Percentiles rank a stretch among this genome's conserved stretches.
These are phyloP conservation scores for Calonectria montana DNA, from an alignment of 2,329 filamentous ascomycete genomes.

Conservation along the genomic window DNA sequence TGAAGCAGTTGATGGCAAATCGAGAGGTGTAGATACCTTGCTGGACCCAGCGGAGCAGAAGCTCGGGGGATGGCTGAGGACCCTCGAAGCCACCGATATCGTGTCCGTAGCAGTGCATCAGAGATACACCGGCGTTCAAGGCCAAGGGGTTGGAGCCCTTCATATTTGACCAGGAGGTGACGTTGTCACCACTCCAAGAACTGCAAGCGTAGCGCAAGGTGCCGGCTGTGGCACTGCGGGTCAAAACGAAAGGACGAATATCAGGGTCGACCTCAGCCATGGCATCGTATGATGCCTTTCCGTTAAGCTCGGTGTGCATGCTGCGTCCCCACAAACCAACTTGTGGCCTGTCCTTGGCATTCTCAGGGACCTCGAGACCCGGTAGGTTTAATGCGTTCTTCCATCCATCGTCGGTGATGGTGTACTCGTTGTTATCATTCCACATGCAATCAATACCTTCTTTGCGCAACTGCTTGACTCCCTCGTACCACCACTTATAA, in stretches of 20 bases:
- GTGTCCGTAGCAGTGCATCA: slow-evolving; percentile 78
- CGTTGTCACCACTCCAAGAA: slow-evolving; percentile 81
- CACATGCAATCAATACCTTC: slow-evolving; percentile 79
- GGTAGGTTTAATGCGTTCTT: slow-evolving; percentile 64
- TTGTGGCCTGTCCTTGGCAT: slow-evolving; percentile 54
- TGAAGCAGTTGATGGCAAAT: slow-evolving; percentile 84
- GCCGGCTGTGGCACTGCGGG: slow-evolving; percentile 76
- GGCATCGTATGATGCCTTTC: slow-evolving; percentile 76
- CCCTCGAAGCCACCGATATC: slow-evolving; percentile 83
- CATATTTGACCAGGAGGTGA: slow-evolving; percentile 80
- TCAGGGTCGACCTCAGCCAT: slow-evolving; percentile 68
- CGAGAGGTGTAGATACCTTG: slow-evolving; percentile 76
- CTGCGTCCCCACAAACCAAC: slow-evolving; percentile 78
- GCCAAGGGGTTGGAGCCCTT: slow-evolving; percentile 77
- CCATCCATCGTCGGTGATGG: slow-evolving; percentile 74
- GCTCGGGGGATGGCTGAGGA: slow-evolving; percentile 76
- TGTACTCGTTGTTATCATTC: slow-evolving; percentile 86
- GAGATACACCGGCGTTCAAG: slow-evolving; percentile 74
- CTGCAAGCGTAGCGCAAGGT: slow-evolving; percentile 78
- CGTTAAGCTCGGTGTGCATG: slow-evolving; percentile 77
- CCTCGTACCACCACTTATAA: slow-evolving; percentile 79
- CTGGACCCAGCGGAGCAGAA: slow-evolving; percentile 79
- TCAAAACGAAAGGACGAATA: slow-evolving; percentile 74
- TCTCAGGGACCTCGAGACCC: slow-evolving; percentile 50
- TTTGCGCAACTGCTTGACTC: slow-evolving; percentile 70